Evolutionary conservation across 257 asterid genomes (phyloP).

Genomic region (Petunia secreta): DNA sequence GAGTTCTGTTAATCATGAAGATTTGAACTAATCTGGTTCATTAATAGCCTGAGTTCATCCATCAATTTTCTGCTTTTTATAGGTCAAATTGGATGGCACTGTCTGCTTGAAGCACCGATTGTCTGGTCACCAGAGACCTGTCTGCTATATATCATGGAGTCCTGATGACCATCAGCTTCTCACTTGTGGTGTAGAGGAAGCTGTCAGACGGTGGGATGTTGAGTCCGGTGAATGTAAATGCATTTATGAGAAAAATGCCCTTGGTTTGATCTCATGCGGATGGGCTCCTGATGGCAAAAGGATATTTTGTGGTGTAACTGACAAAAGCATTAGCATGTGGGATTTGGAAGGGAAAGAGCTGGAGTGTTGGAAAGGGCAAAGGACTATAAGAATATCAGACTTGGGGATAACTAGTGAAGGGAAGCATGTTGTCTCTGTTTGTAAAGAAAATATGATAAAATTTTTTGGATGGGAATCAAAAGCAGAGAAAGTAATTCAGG

Average conservation of each 20-base stretch:
- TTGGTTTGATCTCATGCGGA: conserved; percentile 81
- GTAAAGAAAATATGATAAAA: conserved; percentile 59
- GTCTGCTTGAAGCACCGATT: conserved; percentile 56
- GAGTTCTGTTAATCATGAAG: conserved; percentile 13
- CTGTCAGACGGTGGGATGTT: conserved; percentile 79
- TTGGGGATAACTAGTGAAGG: conserved; percentile 67
- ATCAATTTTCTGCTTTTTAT: conserved; percentile 28
- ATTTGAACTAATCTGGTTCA: conserved; percentile 3
- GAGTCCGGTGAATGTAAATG: conserved; percentile 74
- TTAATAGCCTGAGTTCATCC: conserved; percentile 6
- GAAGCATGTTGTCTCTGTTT: conserved; percentile 71
- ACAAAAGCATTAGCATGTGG: conserved; percentile 87
- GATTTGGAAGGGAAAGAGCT: conserved; percentile 86
- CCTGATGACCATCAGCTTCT: conserved; percentile 77
- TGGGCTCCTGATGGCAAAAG: conserved; percentile 82
- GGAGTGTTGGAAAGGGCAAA: conserved; percentile 83
- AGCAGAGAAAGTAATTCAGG: conserved; percentile 72
- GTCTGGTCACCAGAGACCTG: conserved; percentile 72
- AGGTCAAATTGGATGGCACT: conserved; percentile 60
- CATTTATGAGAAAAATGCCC: conserved; percentile 61
- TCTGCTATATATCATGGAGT: conserved; percentile 80
- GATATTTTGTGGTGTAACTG: conserved; percentile 72
- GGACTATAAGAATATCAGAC: conserved; percentile 66
- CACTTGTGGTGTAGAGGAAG: conserved; percentile 88
- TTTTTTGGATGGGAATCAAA: conserved; percentile 74